Conservation (phyloP, 2,329 filamentous ascomycete species). For the Coniochaeta sp. region DNA sequence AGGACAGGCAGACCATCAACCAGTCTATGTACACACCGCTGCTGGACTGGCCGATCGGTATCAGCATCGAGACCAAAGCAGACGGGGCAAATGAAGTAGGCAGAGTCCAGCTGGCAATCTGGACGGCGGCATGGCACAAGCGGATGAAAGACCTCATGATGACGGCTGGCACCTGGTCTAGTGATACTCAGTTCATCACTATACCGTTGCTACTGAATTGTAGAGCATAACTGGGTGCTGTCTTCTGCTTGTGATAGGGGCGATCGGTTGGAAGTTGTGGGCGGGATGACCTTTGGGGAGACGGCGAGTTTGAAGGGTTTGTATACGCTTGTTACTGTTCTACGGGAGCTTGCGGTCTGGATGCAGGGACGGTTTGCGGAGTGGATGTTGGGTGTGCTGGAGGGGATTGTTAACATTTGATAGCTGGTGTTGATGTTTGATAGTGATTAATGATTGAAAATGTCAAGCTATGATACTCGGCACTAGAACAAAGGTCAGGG, state of each 20-base stretch:
- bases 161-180: not conserved
- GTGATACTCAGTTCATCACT: not conserved
- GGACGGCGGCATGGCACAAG: not conserved
- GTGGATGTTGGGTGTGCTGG: not conserved
- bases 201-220: not conserved
- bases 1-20: not conserved
- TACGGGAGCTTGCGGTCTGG: not conserved
- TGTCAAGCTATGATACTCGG: not conserved
- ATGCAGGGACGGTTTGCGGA: not conserved
- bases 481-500: not conserved
- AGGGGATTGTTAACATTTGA: not conserved
- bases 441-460: not conserved
- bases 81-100: not conserved
- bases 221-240: not conserved
- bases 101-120: not conserved
- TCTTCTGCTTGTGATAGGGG: not conserved
- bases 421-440: not conserved
- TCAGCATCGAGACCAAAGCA: not conserved
- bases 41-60: not conserved
- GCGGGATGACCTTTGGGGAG: not conserved
- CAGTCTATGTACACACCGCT: not conserved
- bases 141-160: not conserved
- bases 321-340: not conserved
- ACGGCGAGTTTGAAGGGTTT: not conserved
- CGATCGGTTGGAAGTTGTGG: not conserved